Evolutionary conservation across 768 basidiomycete genomes (phyloP), one percentile per base, ranked within the genome.

Genomic region (Leccinum barrowsii): DNA sequence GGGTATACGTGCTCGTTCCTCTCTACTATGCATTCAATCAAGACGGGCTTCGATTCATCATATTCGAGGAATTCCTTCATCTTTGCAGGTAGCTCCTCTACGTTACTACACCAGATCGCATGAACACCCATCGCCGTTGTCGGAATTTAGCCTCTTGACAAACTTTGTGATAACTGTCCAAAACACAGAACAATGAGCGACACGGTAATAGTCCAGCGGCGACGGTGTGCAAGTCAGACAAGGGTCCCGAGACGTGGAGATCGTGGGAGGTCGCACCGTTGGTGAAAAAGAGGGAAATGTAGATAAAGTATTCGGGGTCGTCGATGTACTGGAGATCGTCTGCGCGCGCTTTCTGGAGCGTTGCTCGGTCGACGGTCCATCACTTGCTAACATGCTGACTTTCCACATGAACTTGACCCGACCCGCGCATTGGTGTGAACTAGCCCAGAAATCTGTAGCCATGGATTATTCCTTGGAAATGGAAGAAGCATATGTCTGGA

Each of bases 41-140:
- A 73, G 44, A 98, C 82, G 3, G 97, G 97, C 74, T 84, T 88
- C 57, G 80, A 82, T 58, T 83, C 86, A 64, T 96, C 91, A 72
- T 95, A 96, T 77, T 95, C 95, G 63, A 99, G 80, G 77, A 99
- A 95, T 80, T 98, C 95, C 79, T 94, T 94, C 96, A 99, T 98
- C 82, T 90, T 97, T 35, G 82, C 85, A 0, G 94, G 92, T 7
- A 99, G 80, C 55, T 99, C 94, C 46, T 80, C 86, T 2, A 80
- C 70, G 28, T 69, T 82, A 51, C 78, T 75, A 72, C 88, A 92
- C 59, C 92, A 82, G 66, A 98, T 85, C 19, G 90, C 94, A 67
- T 97, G 92, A 28, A 95, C 91, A 55, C 87, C 84, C 95, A 98
- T 98, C 6, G 95, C 81, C 26, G 26, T 7, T 28, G 26, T 28